These are phyloP conservation scores for Rutstroemia sp. DNA, from an alignment of 2,329 filamentous ascomycete species.

Conservation along the genomic window DNA sequence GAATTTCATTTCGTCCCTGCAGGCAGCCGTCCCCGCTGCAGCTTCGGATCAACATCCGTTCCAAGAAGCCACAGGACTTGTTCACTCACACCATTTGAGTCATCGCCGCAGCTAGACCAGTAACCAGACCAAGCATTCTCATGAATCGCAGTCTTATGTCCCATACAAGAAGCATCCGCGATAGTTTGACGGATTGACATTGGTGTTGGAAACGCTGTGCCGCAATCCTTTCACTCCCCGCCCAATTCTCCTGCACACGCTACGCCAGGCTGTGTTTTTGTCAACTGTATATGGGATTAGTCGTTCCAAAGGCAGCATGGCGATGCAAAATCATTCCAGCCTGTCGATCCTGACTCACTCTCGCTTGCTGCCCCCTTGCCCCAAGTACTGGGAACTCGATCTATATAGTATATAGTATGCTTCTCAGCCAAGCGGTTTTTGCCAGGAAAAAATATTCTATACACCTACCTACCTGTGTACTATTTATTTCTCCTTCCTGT, in stretches of 20 bases:
- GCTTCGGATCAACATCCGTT: no score
- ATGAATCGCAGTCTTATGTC: no score
- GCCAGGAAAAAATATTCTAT: no score
- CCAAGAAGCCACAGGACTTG: no score
- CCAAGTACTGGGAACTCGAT: neutral
- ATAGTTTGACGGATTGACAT: neutral
- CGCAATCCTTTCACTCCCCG: constrained; percentile 9
- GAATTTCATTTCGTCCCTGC: no score
- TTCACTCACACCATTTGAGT: no score
- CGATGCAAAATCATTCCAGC: neutral
- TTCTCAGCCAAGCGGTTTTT: neutral
- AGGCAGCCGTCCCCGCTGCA: no score
- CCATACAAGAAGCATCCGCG: neutral
- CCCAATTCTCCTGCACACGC: neutral
- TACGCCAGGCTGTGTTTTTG: neutral
- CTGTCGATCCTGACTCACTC: neutral
- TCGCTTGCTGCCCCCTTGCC: neutral
- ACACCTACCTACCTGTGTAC: no score
- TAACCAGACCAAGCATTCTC: no score
- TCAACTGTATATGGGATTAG: no score
- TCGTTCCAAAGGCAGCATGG: neutral
- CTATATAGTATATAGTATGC: constrained; percentile 4
- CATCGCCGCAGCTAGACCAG: no score
- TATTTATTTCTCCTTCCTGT: neutral
- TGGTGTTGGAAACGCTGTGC: constrained; percentile 14